Base-by-base conservation (phyloP, 441 rosid species). In the Geranium incanum region DNA sequence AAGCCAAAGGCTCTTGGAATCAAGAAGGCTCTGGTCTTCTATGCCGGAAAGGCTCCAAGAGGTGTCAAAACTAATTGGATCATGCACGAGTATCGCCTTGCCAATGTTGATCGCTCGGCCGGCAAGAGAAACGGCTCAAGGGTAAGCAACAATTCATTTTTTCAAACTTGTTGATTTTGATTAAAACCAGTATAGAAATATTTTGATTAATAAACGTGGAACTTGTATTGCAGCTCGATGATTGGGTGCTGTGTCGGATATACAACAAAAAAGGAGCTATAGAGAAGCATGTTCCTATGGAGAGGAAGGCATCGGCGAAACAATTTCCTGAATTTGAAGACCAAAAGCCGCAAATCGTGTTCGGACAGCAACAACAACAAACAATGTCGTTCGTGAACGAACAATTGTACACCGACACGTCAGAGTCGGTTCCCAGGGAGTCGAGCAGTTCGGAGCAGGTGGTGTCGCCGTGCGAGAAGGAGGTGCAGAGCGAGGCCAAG, bases 1-100 rank as follows among this genome's bases (percentile, higher is more conserved):
- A 81, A 78, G 13, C 97, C 95, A 7, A 93, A 84, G 74, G 52
- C 52, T 45, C n/a, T 45, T 0, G 52, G 52, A 11, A 45, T 45
- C 13, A 45, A 45, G 13, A 45, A 45, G 7, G 52, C 52, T 7
- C 52, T 45, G n/a, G 52, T 45, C 13, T 45, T 45, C 52, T 45
- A 45, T 11, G 52, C 52, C 52, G 52, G 52, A 2, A 45, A 45
- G n/a, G 52, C 52, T 9, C 52, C 52, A 1, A 45, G 52, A 45
- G 52, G 52, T 6, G 52, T 45, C 3, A 45, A 45, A 9, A 45
- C 52, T 2, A 45, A 45, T 11, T 45, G 52, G 52, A 45, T 45
- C 9, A 45, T 45, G 52, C 52, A 45, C 52, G 52, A 45, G 52
- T 45, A 45, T 11, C 52, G 52, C 12, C 52, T 45, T 11, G 52